Evolutionary conservation across 768 basidiomycete species (phyloP).

Genomic region (Boletus speciosus): DNA sequence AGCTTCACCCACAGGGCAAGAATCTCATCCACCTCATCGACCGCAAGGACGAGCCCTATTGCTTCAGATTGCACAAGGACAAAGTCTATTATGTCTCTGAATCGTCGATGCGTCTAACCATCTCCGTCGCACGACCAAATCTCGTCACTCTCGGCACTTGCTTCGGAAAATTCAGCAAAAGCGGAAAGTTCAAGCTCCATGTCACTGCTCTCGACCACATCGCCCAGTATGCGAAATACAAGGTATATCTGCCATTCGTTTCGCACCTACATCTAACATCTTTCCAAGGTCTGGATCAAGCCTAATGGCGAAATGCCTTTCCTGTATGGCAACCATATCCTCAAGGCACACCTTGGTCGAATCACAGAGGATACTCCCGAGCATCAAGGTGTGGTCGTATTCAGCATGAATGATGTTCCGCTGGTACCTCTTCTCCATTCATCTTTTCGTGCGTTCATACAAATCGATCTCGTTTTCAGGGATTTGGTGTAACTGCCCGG

Average conservation of each 20-base stretch:
- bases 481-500: conserved; percentile 95
- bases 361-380: conserved; percentile 99
- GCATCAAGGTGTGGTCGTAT: conserved; percentile 97
- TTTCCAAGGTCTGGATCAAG: conserved; percentile 90
- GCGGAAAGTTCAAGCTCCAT: conserved; percentile 96
- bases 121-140: conserved; percentile 89
- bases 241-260: conserved; percentile 51
- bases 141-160: conserved; percentile 93
- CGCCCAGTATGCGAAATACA: conserved; percentile 96
- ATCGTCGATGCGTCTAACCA: conserved; percentile 87
- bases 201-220: conserved; percentile 91
- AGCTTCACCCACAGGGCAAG: conserved; percentile 62
- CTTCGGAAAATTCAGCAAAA: conserved; percentile 96
- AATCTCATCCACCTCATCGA: conserved; percentile 95
- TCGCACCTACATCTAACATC: background rate
- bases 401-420: conserved; percentile 93
- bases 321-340: conserved; percentile 96
- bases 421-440: conserved; percentile 48
- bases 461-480: conserved; percentile 45
- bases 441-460: background rate
- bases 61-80: conserved; percentile 93
- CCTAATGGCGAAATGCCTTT: conserved; percentile 99
- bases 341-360: conserved; percentile 97
- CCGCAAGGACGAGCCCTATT: conserved; percentile 89
- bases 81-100: conserved; percentile 97